These are phyloP conservation scores for Ceratocystis colombiana DNA, from an alignment of 2,329 filamentous ascomycete genomes.

Conservation along the genomic window DNA sequence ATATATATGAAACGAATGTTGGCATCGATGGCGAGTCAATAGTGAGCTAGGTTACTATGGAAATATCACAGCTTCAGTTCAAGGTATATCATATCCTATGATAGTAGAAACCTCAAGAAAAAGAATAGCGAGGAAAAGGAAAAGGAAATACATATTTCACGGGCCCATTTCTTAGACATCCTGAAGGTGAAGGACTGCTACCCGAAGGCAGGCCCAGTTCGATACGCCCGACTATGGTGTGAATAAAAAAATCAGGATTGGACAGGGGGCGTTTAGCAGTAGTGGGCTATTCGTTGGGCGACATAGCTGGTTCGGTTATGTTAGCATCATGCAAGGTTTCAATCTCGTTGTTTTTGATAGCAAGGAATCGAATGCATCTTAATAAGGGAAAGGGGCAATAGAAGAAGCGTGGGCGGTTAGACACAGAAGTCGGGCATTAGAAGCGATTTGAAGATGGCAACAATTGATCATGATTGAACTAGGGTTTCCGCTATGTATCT, in stretches of 20 bases:
- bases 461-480: too few species aligned
- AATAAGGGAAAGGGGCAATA: background rate
- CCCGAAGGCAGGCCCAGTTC: background rate
- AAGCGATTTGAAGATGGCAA: too few species aligned
- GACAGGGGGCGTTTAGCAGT: background rate
- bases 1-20: background rate
- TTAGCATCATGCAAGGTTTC: slow-evolving; percentile 6
- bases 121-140: background rate
- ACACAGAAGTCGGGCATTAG: too few species aligned
- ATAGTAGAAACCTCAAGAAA: background rate
- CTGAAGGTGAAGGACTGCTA: background rate
- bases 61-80: background rate
- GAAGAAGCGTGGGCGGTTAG: background rate
- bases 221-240: slow-evolving; percentile 19
- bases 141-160: slow-evolving; percentile 2
- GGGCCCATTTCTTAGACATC: background rate
- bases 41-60: background rate
- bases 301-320: background rate
- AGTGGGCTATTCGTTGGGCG: slow-evolving; percentile 2
- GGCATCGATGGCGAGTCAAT: background rate
- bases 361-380: background rate
- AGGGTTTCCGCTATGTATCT: too few species aligned
- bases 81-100: background rate
- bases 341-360: background rate
- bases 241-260: background rate